phyloP scores from a whole-genome alignment of 2,329 filamentous ascomycete genomes.

The Penicillium sp. region DNA sequence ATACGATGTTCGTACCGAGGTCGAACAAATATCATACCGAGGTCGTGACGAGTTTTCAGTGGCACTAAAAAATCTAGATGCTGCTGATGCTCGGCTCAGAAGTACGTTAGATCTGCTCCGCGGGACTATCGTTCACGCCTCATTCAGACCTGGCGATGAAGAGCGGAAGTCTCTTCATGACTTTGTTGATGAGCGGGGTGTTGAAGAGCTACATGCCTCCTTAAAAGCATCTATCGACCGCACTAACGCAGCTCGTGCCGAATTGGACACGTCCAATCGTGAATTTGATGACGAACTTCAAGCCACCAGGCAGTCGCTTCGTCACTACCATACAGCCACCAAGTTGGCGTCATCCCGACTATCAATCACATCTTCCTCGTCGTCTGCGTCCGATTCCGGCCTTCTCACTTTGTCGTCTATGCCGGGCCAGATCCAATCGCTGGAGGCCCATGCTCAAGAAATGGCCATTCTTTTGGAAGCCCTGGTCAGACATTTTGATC shows the following conservation, averaged over 20 bases:
- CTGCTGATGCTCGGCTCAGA: constrained; percentile 58
- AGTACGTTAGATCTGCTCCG: constrained; percentile 56
- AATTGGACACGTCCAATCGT: constrained; percentile 53
- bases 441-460: constrained; percentile 73
- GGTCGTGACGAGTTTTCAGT: constrained; percentile 48
- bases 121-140: constrained; percentile 59
- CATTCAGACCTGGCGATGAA: constrained; percentile 52
- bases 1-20: constrained; percentile 44
- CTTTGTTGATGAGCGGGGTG: constrained; percentile 64
- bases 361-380: constrained; percentile 35
- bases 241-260: constrained; percentile 60
- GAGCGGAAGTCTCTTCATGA: constrained; percentile 61
- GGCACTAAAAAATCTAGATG: constrained; percentile 58
- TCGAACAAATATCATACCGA: constrained; percentile 44
- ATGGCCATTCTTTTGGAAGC: constrained; percentile 81
- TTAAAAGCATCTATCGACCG: constrained; percentile 62
- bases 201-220: constrained; percentile 57
- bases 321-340: constrained; percentile 41
- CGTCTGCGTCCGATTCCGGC: constrained; percentile 35
- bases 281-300: constrained; percentile 75
- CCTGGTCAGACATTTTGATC: constrained; percentile 84
- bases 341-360: constrained; percentile 41
- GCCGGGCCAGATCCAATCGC: constrained; percentile 56
- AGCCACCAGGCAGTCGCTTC: constrained; percentile 60
- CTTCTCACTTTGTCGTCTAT: constrained; percentile 45